Evolutionary conservation across 1,284 basidiomycete species (phyloP).

Genomic region (Sporisorium scitamineum): DNA sequence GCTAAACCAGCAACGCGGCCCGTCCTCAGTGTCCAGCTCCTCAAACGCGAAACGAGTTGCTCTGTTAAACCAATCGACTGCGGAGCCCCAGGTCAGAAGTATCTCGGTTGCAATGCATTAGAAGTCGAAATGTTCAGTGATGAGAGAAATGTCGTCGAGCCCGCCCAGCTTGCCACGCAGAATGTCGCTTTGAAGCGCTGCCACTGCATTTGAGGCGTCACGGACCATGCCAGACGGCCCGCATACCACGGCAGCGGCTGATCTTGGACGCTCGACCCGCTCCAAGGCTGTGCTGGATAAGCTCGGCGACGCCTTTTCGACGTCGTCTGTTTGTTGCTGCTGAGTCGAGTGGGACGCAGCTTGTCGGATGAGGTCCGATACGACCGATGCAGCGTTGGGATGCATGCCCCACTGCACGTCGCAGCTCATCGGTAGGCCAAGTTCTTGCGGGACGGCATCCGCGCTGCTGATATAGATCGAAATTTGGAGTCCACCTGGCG

Average conservation of each 20-base stretch:
- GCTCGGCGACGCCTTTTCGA: conserved; percentile 16
- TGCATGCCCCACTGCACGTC: conserved; percentile 22
- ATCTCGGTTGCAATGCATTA: not conserved
- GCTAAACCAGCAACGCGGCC: too few relatives aligned
- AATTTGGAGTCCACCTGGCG: conserved; percentile 18
- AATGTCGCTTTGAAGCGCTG: conserved; percentile 35
- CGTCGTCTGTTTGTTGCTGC: conserved; percentile 1
- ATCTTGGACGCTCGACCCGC: not conserved
- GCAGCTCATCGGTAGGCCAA: conserved; percentile 19
- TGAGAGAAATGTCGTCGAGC: conserved; percentile 25
- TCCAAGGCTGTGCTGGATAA: not conserved
- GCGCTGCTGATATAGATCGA: conserved; percentile 37
- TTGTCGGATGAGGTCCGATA: conserved; percentile 9
- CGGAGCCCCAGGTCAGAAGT: not conserved
- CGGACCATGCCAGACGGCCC: conserved; percentile 41
- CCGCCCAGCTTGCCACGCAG: conserved; percentile 19
- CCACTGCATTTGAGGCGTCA: conserved; percentile 43
- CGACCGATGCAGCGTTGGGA: conserved; percentile 31
- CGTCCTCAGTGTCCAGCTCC: not conserved
- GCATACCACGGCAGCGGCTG: conserved; percentile 41
- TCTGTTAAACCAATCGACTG: conserved; percentile 1
- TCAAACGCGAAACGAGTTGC: too few relatives aligned
- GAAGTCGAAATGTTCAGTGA: conserved; percentile 47
- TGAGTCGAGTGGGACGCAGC: not conserved
- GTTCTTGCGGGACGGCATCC: conserved; percentile 1